phyloP scores from a whole-genome alignment of 2,329 filamentous ascomycete species.

The Sporothrix globosa region DNA sequence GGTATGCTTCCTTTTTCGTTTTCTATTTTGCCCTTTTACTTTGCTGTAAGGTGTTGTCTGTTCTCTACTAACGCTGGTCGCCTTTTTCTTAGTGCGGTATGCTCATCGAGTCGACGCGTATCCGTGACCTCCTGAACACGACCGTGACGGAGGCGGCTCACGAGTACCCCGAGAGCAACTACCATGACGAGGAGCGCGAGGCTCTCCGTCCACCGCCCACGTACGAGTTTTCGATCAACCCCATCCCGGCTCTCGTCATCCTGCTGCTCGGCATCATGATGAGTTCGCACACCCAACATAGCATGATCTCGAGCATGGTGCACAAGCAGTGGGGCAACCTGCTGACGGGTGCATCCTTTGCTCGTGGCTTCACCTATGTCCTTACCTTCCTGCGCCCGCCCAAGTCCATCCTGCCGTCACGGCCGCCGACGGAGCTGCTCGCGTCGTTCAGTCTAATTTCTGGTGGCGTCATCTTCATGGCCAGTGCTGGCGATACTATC shows the following conservation, averaged over 20 bases:
- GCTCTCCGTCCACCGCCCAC: slow-evolving; percentile 63
- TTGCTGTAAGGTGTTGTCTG: slow-evolving; percentile 28
- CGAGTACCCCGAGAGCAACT: slow-evolving; percentile 41
- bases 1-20: slow-evolving; percentile 53
- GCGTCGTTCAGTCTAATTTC: slow-evolving; percentile 83
- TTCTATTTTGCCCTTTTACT: background rate
- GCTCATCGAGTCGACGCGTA: slow-evolving; percentile 74
- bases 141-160: slow-evolving; percentile 48
- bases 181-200: slow-evolving; percentile 52
- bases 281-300: slow-evolving; percentile 84
- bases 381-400: slow-evolving; percentile 79
- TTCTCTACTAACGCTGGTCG: background rate
- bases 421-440: slow-evolving; percentile 89
- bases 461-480: slow-evolving; percentile 90
- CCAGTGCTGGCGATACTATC: slow-evolving; percentile 78
- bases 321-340: slow-evolving; percentile 93
- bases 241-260: slow-evolving; percentile 83
- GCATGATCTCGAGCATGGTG: slow-evolving; percentile 85
- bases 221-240: slow-evolving; percentile 80
- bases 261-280: slow-evolving; percentile 91
- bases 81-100: slow-evolving; percentile 65
- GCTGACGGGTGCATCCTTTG: slow-evolving; percentile 77
- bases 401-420: slow-evolving; percentile 75
- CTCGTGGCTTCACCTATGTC: slow-evolving; percentile 78
- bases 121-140: slow-evolving; percentile 69